A percentile compares a stretch with the other conserved stretches of the same genome.
Evolutionary conservation across 1,139 yeast genomes (phyloP).

Genomic region (Hansenula sp.): DNA sequence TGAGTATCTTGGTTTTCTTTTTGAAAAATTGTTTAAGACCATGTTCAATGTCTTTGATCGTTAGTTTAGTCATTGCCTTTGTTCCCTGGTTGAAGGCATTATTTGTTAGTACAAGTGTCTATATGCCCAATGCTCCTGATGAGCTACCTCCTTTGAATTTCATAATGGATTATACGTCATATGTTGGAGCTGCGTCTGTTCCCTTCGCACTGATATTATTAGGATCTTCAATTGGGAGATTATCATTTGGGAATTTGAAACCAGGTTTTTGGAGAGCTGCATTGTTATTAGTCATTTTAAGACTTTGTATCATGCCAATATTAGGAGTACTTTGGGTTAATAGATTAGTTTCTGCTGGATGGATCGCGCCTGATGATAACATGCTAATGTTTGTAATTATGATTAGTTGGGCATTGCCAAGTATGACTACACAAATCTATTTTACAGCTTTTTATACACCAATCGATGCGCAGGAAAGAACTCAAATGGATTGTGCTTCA

Average conservation of each 20-base stretch:
- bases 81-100: constrained; percentile 83
- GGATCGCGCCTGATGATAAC: constrained; percentile 51
- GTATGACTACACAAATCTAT: constrained; percentile 67
- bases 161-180: constrained; percentile 73
- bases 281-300: constrained; percentile 37
- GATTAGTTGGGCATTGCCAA: constrained; percentile 62
- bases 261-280: constrained; percentile 70
- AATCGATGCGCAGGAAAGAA: constrained; percentile 47
- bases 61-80: constrained; percentile 66
- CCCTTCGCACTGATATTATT: constrained; percentile 76
- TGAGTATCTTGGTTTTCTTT: constrained; percentile 28
- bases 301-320: constrained; percentile 53
- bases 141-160: constrained; percentile 76
- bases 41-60: constrained; percentile 59
- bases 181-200: constrained; percentile 83
- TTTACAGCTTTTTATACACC: constrained; percentile 74
- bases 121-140: constrained; percentile 73
- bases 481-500: constrained; percentile 73
- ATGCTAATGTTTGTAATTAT: constrained; percentile 68
- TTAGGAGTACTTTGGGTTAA: constrained; percentile 56
- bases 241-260: constrained; percentile 56
- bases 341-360: constrained; percentile 41
- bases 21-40: constrained; percentile 62
- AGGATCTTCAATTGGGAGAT: constrained; percentile 81
- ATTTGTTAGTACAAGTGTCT: constrained; percentile 46